Percentiles rank a stretch among this genome's conserved stretches.
Conservation (phyloP, 2,329 filamentous ascomycete species). For the Bipolaris zeicola region DNA sequence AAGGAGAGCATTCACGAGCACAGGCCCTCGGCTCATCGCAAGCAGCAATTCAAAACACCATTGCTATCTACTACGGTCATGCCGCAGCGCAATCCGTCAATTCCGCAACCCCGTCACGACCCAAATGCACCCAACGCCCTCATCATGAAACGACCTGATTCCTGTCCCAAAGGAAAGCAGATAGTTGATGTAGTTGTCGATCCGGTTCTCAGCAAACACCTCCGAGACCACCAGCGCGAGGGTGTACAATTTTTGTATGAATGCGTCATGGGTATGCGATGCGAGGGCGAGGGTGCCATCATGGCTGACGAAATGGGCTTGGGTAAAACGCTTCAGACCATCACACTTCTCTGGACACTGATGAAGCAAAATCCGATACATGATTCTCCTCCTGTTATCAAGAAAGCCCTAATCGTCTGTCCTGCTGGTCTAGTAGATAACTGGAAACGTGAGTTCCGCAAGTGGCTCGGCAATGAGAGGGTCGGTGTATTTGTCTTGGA, state of each 20-base stretch:
- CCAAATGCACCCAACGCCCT: conserved; percentile 64
- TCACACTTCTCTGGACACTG: conserved; percentile 72
- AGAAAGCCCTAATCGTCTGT: conserved; percentile 74
- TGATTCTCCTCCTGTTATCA: conserved; percentile 64
- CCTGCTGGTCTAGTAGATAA: conserved; percentile 75
- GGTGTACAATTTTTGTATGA: conserved; percentile 75
- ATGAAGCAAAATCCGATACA: conserved; percentile 73
- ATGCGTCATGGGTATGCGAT: conserved; percentile 74
- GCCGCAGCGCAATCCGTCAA: conserved; percentile 53
- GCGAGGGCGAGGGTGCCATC: conserved; percentile 70
- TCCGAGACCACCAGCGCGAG: conserved; percentile 71
- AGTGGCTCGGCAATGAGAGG: conserved; percentile 74
- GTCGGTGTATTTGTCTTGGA: conserved; percentile 71
- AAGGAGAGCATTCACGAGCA: conserved; percentile 47
- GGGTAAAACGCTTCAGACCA: conserved; percentile 75
- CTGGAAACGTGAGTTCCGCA: conserved; percentile 74
- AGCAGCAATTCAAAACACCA: conserved; percentile 66
- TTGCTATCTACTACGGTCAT: conserved; percentile 60
- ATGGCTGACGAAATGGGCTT: conserved; percentile 78
- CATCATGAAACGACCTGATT: conserved; percentile 67
- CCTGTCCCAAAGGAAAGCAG: conserved; percentile 64
- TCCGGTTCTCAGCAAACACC: conserved; percentile 65
- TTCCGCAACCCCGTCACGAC: conserved; percentile 68
- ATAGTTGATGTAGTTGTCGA: conserved; percentile 76
- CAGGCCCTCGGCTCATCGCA: conserved; percentile 47